These are phyloP conservation scores for Helicocarpus griseus DNA, from an alignment of 2,329 filamentous ascomycete species.

Conservation along the genomic window DNA sequence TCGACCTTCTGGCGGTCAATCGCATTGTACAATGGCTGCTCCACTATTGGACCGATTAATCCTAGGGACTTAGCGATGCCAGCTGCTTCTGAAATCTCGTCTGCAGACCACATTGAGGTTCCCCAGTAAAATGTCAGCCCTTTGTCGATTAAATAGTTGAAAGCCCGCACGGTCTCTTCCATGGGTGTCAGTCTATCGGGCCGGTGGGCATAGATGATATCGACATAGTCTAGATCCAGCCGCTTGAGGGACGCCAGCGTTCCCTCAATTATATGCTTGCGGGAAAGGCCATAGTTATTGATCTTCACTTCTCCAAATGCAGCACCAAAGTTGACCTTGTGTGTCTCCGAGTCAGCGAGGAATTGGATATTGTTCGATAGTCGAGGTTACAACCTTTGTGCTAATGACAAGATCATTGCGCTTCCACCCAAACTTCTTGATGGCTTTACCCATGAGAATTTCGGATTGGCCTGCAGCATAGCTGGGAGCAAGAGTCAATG, in stretches of 20 bases:
- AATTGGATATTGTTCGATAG: neutral
- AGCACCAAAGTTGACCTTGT: constrained; percentile 52
- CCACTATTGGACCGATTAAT: constrained; percentile 42
- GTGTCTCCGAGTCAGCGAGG: constrained; percentile 1
- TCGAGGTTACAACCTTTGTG: constrained; percentile 19
- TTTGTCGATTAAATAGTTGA: constrained; percentile 60
- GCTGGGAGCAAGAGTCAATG: constrained; percentile 9
- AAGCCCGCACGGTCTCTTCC: constrained; percentile 61
- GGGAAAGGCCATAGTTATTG: constrained; percentile 59
- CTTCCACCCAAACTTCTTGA: constrained; percentile 49
- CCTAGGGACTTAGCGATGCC: constrained; percentile 50
- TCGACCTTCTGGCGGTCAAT: constrained; percentile 54
- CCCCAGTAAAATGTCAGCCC: constrained; percentile 65
- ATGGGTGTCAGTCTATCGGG: constrained; percentile 59
- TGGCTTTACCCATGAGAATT: constrained; percentile 45
- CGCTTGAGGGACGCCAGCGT: constrained; percentile 50
- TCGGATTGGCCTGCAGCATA: constrained; percentile 46
- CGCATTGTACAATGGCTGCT: constrained; percentile 61
- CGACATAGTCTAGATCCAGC: constrained; percentile 57
- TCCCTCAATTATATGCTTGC: constrained; percentile 62
- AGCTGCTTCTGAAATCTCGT: constrained; percentile 57
- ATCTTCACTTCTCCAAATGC: constrained; percentile 52
- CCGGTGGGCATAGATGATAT: constrained; percentile 62
- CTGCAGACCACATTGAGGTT: constrained; percentile 58
- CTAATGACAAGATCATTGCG: constrained; percentile 41